phyloP scores from a whole-genome alignment of 2,329 filamentous ascomycete species.

The Aspergillus sp. region DNA sequence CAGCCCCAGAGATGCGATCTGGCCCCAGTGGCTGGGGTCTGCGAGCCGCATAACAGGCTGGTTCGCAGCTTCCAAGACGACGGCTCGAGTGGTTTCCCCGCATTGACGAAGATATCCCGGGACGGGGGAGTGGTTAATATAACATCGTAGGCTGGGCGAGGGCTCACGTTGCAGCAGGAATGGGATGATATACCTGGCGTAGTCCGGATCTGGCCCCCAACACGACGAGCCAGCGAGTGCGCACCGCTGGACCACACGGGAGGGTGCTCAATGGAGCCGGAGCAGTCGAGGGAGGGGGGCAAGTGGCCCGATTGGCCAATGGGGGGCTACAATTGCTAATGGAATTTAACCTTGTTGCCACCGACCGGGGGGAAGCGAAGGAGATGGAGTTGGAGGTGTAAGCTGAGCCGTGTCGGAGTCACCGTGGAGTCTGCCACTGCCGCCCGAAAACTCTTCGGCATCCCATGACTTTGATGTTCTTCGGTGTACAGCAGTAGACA shows the following conservation, averaged over 20 bases:
- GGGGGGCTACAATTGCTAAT: background rate
- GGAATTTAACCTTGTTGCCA: background rate
- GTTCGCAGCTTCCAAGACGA: too few relatives aligned
- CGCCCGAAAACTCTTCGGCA: background rate
- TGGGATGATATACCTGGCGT: too few relatives aligned
- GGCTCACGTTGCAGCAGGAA: background rate
- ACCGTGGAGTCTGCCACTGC: background rate
- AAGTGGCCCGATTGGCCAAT: background rate
- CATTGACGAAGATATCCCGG: slow-evolving; percentile 1
- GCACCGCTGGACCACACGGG: background rate
- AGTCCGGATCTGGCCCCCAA: too few relatives aligned
- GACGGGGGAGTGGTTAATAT: background rate
- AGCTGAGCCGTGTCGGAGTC: too few relatives aligned
- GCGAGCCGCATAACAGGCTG: too few relatives aligned
- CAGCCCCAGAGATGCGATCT: too few relatives aligned
- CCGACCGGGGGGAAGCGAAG: background rate
- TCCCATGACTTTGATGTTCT: too few relatives aligned
- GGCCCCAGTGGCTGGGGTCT: too few relatives aligned
- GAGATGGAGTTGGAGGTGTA: too few relatives aligned
- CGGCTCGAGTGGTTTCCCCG: background rate
- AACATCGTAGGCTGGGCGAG: background rate
- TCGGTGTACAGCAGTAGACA: too few relatives aligned
- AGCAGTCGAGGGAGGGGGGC: background rate
- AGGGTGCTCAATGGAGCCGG: background rate
- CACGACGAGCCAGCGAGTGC: background rate